Conservation (phyloP, 139 green algal species). For the Picochlorum costavermella region DNA sequence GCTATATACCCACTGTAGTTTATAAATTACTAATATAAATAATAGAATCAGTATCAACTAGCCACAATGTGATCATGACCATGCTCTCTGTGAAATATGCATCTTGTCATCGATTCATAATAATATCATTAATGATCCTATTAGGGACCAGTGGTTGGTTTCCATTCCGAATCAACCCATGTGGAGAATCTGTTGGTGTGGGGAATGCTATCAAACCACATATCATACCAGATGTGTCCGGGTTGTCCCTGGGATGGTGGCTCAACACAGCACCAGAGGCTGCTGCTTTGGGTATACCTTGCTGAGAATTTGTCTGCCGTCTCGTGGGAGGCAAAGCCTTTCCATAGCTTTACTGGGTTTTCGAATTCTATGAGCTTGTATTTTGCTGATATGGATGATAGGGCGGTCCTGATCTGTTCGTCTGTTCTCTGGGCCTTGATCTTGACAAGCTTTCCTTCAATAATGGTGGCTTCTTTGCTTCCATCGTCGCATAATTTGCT, state of each 20-base stretch:
- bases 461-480: neutral
- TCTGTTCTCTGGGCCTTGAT: neutral
- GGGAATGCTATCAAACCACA: slow-evolving; percentile 5
- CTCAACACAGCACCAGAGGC: slow-evolving; percentile 85
- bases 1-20: no score
- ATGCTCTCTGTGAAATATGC: no score
- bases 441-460: neutral
- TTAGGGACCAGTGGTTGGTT: neutral
- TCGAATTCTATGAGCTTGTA: slow-evolving; percentile 6
- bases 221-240: slow-evolving; percentile 70
- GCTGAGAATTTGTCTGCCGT: slow-evolving; percentile 49
- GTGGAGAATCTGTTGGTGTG: neutral
- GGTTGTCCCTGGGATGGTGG: slow-evolving; percentile 43
- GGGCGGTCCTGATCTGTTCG: slow-evolving; percentile 4
- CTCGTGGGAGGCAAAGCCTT: slow-evolving; percentile 7
- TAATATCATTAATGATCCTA: no score
- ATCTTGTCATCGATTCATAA: no score
- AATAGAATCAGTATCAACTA: no score
- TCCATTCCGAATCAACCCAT: neutral
- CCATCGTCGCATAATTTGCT: neutral
- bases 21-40: no score
- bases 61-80: no score
- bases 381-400: neutral
- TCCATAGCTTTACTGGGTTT: slow-evolving; percentile 22
- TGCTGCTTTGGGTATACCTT: slow-evolving; percentile 36